Evolutionary conservation across 306 rosid species (phyloP), one percentile per base, ranked within the genome.

Genomic region (Sophora flavescens): DNA sequence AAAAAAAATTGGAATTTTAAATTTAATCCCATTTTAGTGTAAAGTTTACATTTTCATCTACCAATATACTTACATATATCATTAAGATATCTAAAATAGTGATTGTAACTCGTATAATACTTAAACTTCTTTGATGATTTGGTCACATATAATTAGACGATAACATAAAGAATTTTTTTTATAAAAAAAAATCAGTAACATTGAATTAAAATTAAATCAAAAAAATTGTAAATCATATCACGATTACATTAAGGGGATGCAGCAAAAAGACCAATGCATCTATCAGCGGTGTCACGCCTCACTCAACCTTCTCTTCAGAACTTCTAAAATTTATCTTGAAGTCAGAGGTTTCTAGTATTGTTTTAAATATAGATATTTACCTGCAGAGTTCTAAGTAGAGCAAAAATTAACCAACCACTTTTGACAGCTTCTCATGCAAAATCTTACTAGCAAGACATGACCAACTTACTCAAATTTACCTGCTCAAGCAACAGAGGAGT

Each of bases 351-450:
- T 75, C 63, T 35, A 67, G 28, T 30, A 8, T 42, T 50, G 78
- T 41, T 67, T 41, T 28, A 42, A 52, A 44, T 54, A 56, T 36
- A 15, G 28, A 33, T 44, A 64, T 18, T 54, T 16, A 33, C 79
- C 83, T 65, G 79, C 75, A 80, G 63, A 72, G 44, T 15, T 16
- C 15, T 10, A 48, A 60, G 22, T 50, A 35, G 42, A 75, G 41
- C 13, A 48, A 39, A 35, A 51, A 39, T 39, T 30, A 26, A 50
- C 17, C 38, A 52, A 16, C 58, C 51, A 30, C 51, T 22, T 22
- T 22, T 22, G 22, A 22, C 22, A 22, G 22, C 22, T 22, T 22
- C 22, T 22, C 22, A 22, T 63, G 48, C 5, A 36, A 71, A 52
- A 10, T 51, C 42, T 33, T 69, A 48, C n/a, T 22, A 22, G 22